phyloP scores from a whole-genome alignment of 306 rosid species.

The Cicer pinnatifidum region DNA sequence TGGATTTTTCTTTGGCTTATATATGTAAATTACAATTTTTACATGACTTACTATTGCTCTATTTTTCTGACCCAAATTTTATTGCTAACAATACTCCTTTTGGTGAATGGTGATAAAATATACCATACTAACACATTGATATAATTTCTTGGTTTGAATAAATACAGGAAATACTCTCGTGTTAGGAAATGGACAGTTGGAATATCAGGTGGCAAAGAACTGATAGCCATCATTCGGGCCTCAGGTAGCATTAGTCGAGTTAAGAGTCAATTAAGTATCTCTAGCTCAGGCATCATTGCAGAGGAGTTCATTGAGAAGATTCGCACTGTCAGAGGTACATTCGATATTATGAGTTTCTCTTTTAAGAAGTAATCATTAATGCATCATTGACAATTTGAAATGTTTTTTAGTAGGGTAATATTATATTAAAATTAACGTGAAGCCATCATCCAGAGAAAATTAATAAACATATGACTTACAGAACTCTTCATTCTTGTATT shows the following conservation, averaged over 20 bases:
- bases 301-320: slow-evolving; percentile 92
- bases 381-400: slow-evolving; percentile 6
- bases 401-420: neutral
- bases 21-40: slow-evolving; percentile 38
- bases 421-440: slow-evolving; percentile 10
- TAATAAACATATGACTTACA: slow-evolving; percentile 7
- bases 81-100: neutral
- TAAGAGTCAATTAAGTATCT: slow-evolving; percentile 56
- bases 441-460: slow-evolving; percentile 11
- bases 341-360: slow-evolving; percentile 15
- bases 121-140: neutral
- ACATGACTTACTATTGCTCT: slow-evolving; percentile 17
- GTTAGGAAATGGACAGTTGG: slow-evolving; percentile 84
- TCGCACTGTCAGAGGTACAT: slow-evolving; percentile 78
- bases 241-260: slow-evolving; percentile 92
- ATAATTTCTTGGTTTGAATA: slow-evolving; percentile 19
- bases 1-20: slow-evolving; percentile 21
- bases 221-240: slow-evolving; percentile 87
- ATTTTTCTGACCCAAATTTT: slow-evolving; percentile 22
- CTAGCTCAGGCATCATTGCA: slow-evolving; percentile 74
- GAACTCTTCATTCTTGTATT: slow-evolving; percentile 23
- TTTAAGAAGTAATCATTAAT: slow-evolving; percentile 35
- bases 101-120: slow-evolving; percentile 3
- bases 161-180: slow-evolving; percentile 72
- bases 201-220: slow-evolving; percentile 75